Evolutionary conservation across 176 grass and related monocot species (phyloP).

Genomic region (Dendrocalamus sinicus): DNA sequence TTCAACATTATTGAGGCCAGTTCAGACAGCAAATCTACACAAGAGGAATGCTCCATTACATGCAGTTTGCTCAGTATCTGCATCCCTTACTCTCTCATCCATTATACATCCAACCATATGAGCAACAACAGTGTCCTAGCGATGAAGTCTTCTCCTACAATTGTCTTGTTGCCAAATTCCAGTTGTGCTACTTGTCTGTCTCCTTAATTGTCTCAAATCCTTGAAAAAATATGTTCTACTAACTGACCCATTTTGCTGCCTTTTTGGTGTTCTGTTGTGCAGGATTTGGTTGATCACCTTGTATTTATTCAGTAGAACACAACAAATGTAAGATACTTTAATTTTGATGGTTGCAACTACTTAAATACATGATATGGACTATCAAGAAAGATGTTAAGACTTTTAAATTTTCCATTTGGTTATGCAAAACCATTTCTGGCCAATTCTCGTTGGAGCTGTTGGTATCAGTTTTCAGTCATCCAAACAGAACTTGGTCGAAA

Average conservation of each 20-base stretch:
- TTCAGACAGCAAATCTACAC: neutral
- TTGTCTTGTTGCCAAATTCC: slow-evolving; percentile 15
- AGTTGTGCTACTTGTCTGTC: neutral
- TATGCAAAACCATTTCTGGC: neutral
- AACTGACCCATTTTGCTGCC: neutral
- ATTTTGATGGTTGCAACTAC: slow-evolving; percentile 4
- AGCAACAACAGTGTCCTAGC: neutral
- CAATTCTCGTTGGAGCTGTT: neutral
- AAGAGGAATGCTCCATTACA: slow-evolving; percentile 31
- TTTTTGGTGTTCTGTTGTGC: neutral
- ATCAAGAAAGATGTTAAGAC: neutral
- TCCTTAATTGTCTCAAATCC: slow-evolving; percentile 16
- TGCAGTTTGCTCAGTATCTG: neutral
- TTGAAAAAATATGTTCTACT: slow-evolving; percentile 5
- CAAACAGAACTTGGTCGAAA: neutral
- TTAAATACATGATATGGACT: slow-evolving; percentile 24
- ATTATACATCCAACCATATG: slow-evolving; percentile 15
- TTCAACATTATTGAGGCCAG: slow-evolving; percentile 29
- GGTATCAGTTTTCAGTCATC: neutral
- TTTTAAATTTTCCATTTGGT: neutral
- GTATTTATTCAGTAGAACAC: neutral
- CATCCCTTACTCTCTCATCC: slow-evolving; percentile 24
- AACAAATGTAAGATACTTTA: slow-evolving; percentile 10
- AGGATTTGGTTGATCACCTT: slow-evolving; percentile 12
- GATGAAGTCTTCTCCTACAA: neutral